These are phyloP conservation scores for Fusarium humuli DNA, from an alignment of 2,329 filamentous ascomycete species.

Conservation along the genomic window DNA sequence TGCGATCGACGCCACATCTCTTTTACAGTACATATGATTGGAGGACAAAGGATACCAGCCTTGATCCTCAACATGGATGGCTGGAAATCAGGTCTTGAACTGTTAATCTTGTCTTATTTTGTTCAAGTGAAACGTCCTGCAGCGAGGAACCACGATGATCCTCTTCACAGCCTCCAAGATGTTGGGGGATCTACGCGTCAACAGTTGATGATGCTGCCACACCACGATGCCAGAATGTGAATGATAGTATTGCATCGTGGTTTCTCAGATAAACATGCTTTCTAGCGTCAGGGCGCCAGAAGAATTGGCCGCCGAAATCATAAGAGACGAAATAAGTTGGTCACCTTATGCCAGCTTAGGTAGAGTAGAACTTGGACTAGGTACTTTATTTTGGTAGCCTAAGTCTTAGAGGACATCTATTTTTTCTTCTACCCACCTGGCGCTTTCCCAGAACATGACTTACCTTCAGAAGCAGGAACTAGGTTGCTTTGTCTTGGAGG, in stretches of 20 bases:
- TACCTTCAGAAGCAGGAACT: background rate
- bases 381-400: too few relatives aligned
- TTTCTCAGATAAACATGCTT: background rate
- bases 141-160: background rate
- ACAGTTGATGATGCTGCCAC: constrained; percentile 2
- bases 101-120: constrained; percentile 15
- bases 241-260: background rate
- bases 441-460: background rate
- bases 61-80: background rate
- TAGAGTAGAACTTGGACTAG: too few relatives aligned
- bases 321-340: too few relatives aligned
- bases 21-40: constrained; percentile 1
- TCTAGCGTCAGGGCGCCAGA: background rate
- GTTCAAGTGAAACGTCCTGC: constrained; percentile 20
- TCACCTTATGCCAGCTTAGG: too few relatives aligned
- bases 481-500: background rate
- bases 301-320: too few relatives aligned
- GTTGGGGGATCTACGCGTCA: constrained; percentile 20
- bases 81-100: constrained; percentile 14
- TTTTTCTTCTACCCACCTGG: too few relatives aligned
- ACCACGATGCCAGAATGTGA: background rate
- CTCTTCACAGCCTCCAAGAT: background rate
- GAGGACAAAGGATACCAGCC: background rate
- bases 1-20: constrained; percentile 26
- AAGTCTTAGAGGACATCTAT: too few relatives aligned